Evolutionary conservation across 768 basidiomycete genomes (phyloP).

Genomic region (Agaricus subrufescens): DNA sequence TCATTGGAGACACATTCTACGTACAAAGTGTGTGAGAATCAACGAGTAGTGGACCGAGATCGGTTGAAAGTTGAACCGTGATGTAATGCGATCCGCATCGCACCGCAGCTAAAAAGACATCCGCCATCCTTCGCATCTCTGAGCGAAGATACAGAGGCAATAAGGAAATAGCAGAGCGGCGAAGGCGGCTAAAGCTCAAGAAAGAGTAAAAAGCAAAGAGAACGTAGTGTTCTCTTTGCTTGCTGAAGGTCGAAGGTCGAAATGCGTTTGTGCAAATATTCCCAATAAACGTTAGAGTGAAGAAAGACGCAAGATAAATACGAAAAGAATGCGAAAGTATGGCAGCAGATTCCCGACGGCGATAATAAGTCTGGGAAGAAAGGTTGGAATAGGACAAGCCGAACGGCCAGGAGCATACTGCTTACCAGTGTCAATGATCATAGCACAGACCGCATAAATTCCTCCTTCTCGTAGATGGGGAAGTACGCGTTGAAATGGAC

Average conservation of each 20-base stretch:
- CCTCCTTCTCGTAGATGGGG: slow-evolving; percentile 69
- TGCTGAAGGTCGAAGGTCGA: slow-evolving; percentile 1
- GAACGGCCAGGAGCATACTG: not conserved
- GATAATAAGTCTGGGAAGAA: not conserved
- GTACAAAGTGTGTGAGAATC: not conserved
- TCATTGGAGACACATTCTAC: not conserved
- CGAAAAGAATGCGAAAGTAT: not conserved
- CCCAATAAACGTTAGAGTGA: not conserved
- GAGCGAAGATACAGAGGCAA: not conserved
- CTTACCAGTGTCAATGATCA: slow-evolving; percentile 1
- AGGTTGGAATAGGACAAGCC: not conserved
- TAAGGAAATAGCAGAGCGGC: not conserved
- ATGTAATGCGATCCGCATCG: not conserved
- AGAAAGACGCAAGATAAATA: not conserved
- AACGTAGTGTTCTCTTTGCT: not conserved
- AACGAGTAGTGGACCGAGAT: not conserved
- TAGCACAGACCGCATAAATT: slow-evolving; percentile 29
- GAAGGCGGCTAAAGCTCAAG: not conserved
- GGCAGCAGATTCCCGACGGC: not conserved
- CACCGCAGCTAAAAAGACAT: not conserved
- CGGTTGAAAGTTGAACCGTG: not conserved
- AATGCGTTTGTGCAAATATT: slow-evolving; percentile 1
- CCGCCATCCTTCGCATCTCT: not conserved
- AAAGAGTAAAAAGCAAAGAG: not conserved
- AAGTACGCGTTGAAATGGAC: slow-evolving; percentile 77